Base-by-base conservation (phyloP, 129 eudicot genomes). In the Lonicera japonica region DNA sequence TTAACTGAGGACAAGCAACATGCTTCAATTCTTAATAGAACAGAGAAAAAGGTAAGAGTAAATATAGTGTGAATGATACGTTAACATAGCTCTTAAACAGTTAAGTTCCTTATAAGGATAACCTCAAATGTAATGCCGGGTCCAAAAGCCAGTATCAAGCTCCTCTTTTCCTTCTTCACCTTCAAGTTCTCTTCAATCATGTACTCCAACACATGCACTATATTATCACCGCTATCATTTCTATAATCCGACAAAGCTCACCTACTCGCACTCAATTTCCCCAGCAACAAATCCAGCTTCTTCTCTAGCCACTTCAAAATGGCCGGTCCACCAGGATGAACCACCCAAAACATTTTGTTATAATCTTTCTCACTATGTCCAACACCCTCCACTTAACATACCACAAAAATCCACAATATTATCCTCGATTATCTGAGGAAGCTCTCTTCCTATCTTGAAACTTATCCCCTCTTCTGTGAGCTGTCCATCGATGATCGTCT, bases 261-360 rank as follows among this genome's bases (percentile, higher is more conserved):
- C 60, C 98, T 81, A 68, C 99, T 88, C 1, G 99, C 95, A 19
- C 64, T 82, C 71, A 43, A 43, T 4, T 43, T 43, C 41, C 80
- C 89, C 0, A 95, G 92, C 56, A 64, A 59, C 46, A 92, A 73
- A 14, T 80, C 85, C 36, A 92, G 63, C 68, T 82, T 92, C 65
- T 92, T 92, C 79, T 92, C 99, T 63, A 88, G 52, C 73, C 88
- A 67, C 65, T 88, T 92, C 69, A 92, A 62, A 22, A 92, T 88
- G 0, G 99, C 96, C 3, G 99, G 99, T 41, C 99, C 99, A 53
- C 96, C 96, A 7, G 99, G 99, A 72, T 92, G 99, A 13, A 92
- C 99, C 0, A 96, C 99, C 96, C 99, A 92, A 66, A 92, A 92
- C 52, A 92, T 39, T 25, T 77, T 77, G 72, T 88, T 88, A 36